Evolutionary conservation across 768 basidiomycete species (phyloP).

Genomic region (Macrolepiota dolichaula): DNA sequence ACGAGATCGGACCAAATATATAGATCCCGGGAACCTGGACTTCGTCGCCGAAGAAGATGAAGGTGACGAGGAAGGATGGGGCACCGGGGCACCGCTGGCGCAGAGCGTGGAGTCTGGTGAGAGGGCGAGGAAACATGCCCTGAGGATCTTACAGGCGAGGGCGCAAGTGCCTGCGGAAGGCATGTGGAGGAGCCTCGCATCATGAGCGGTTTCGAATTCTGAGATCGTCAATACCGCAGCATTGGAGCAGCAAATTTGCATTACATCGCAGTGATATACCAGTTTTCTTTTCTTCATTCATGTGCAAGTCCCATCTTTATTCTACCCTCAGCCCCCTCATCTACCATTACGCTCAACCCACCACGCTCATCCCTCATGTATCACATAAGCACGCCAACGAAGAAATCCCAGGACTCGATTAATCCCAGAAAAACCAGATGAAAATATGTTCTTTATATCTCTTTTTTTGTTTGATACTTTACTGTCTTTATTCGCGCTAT

Average conservation of each 20-base stretch:
- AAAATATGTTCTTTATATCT: not conserved
- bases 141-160: constrained; percentile 68
- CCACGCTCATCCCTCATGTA: not conserved
- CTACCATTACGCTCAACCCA: not conserved
- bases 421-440: not conserved
- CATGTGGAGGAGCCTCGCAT: constrained; percentile 81
- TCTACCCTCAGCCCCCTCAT: not conserved
- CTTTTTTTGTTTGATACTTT: not conserved
- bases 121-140: constrained; percentile 55
- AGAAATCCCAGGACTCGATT: not conserved
- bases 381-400: not conserved
- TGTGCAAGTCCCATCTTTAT: not conserved
- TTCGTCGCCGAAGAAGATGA: constrained; percentile 51
- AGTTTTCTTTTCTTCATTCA: not conserved
- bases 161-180: constrained; percentile 65
- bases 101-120: constrained; percentile 30
- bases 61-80: constrained; percentile 31
- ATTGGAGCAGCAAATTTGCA: not conserved
- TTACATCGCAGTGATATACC: constrained; percentile 12
- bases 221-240: not conserved
- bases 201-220: constrained; percentile 12
- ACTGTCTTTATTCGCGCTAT: not conserved
- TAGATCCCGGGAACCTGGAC: constrained; percentile 71
- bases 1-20: constrained; percentile 58
- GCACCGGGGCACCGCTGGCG: constrained; percentile 16